phyloP scores from a whole-genome alignment of 208 protist genomes.

The Novymonas esmeraldas region DNA sequence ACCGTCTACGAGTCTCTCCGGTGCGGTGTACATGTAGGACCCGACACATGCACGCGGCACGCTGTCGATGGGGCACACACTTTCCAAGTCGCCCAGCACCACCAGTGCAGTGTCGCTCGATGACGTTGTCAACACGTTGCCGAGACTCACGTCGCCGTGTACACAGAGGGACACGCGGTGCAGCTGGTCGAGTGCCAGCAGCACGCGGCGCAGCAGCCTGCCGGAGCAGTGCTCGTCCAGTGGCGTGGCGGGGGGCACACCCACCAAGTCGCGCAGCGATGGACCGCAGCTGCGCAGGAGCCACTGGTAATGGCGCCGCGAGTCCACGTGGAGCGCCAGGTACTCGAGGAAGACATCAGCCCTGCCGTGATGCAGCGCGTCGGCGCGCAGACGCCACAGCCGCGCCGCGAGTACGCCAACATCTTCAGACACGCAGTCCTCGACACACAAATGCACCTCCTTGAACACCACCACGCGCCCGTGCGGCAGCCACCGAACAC shows the following conservation, averaged over 20 bases:
- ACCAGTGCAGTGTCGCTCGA: neutral
- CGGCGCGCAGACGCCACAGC: constrained; percentile 10
- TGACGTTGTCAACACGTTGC: constrained; percentile 46
- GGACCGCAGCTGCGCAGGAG: constrained; percentile 38
- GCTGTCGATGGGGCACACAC: constrained; percentile 11
- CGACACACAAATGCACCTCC: constrained; percentile 40
- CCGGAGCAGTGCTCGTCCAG: constrained; percentile 9
- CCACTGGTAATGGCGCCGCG: constrained; percentile 35
- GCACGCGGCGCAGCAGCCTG: constrained; percentile 30
- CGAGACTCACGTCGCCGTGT: constrained; percentile 65
- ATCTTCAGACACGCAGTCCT: constrained; percentile 30
- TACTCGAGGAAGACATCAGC: constrained; percentile 40
- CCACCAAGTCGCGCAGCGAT: constrained; percentile 34
- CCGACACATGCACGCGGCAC: constrained; percentile 10
- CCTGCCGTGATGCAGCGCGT: neutral
- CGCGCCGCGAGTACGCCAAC: constrained; percentile 14
- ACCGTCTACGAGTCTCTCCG: constrained; percentile 31
- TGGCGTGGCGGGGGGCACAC: neutral
- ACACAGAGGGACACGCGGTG: constrained; percentile 40
- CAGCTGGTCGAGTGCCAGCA: constrained; percentile 53
- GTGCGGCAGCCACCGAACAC: constrained; percentile 28
- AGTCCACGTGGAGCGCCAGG: constrained; percentile 39
- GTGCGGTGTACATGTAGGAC: constrained; percentile 39
- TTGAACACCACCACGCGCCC: constrained; percentile 46
- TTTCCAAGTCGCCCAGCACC: constrained; percentile 33